phyloP scores from a whole-genome alignment of 2,329 filamentous ascomycete genomes.

The Ophiobolus disseminans region DNA sequence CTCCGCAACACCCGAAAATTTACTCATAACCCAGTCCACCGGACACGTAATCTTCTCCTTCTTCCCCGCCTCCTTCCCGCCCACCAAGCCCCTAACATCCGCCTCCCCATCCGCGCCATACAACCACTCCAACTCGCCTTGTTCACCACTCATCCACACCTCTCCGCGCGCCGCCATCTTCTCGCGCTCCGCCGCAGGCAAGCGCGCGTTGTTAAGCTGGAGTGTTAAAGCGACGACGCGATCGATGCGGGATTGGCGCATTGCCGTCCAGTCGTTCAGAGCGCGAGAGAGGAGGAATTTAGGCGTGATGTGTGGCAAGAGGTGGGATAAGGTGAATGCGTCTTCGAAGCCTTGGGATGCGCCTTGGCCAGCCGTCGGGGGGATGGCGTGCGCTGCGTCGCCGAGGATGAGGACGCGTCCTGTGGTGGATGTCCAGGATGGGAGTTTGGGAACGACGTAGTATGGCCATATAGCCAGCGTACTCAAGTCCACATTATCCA shows the following conservation, averaged over 20 bases:
- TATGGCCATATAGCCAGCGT: constrained; percentile 27
- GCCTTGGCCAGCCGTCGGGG: constrained; percentile 67
- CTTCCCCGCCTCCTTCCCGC: constrained; percentile 7
- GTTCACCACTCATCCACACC: constrained; percentile 22
- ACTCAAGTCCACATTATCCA: constrained; percentile 19
- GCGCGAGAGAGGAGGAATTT: constrained; percentile 32
- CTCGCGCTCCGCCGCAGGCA: constrained; percentile 48
- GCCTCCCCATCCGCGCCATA: constrained; percentile 21
- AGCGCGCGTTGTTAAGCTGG: constrained; percentile 56
- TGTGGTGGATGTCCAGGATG: constrained; percentile 53
- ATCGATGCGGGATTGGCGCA: constrained; percentile 58
- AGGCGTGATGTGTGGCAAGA: constrained; percentile 8
- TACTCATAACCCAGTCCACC: background rate
- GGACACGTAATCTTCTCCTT: background rate
- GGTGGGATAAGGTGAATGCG: constrained; percentile 34
- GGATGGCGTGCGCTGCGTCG: constrained; percentile 69
- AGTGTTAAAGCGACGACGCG: constrained; percentile 57
- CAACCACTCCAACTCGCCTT: constrained; percentile 25
- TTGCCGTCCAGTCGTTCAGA: constrained; percentile 56
- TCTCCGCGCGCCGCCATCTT: constrained; percentile 21
- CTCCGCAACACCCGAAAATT: no score
- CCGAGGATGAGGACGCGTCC: constrained; percentile 60
- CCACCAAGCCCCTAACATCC: constrained; percentile 7
- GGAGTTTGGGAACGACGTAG: constrained; percentile 35
- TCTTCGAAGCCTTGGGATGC: constrained; percentile 66